Percentiles rank a stretch among this genome's conserved stretches.
Evolutionary conservation across 768 basidiomycete species (phyloP).

Genomic region (Pholiota conissans): DNA sequence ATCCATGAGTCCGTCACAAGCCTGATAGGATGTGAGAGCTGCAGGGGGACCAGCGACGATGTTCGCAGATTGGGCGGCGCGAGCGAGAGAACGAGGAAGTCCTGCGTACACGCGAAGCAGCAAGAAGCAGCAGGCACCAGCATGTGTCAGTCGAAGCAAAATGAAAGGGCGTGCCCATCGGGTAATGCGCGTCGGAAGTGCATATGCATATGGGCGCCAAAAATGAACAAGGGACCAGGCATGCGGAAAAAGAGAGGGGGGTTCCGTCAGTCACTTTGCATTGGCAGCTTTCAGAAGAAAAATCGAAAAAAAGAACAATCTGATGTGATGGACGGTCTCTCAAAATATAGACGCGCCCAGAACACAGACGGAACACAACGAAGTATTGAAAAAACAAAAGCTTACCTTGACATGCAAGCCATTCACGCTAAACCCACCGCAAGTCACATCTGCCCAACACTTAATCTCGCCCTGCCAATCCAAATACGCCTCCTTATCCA

Average conservation of each 20-base stretch:
- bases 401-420: constrained; percentile 52
- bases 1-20: constrained; percentile 56
- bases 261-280: constrained; percentile 7
- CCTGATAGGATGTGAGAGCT: constrained; percentile 50
- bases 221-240: not conserved
- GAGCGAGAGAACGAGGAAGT: constrained; percentile 53
- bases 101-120: constrained; percentile 32
- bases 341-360: not conserved
- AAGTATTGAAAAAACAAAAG: constrained; percentile 1
- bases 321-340: no score
- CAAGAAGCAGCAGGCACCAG: constrained; percentile 3
- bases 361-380: constrained; percentile 2
- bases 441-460: constrained; percentile 36
- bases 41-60: constrained; percentile 41
- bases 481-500: constrained; percentile 30
- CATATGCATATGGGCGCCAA: not conserved
- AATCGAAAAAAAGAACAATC: no score
- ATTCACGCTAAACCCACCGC: constrained; percentile 44
- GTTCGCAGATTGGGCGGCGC: constrained; percentile 41
- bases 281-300: not conserved
- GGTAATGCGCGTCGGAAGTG: not conserved
- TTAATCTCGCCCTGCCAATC: constrained; percentile 59
- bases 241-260: not conserved
- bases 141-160: constrained; percentile 2
- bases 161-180: not conserved